Conservation (phyloP, 192 early-diverging fungal species). For the Anaeromyces robustus region DNA sequence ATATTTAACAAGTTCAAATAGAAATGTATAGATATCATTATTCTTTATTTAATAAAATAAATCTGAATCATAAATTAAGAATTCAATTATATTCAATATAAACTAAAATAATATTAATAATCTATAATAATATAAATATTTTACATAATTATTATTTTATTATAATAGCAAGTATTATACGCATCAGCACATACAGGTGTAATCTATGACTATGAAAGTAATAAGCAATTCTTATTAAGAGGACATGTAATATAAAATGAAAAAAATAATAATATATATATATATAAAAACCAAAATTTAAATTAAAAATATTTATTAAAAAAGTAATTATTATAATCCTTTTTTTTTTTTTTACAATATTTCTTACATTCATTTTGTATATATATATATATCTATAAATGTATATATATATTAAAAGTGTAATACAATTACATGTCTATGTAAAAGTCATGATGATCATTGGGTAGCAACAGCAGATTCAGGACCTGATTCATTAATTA, state of each 20-base stretch:
- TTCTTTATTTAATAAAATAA: too few species aligned
- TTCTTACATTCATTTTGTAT: not conserved
- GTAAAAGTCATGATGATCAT: conserved; percentile 18
- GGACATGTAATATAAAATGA: conserved; percentile 25
- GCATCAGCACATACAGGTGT: conserved; percentile 32
- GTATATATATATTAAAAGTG: conserved; percentile 6
- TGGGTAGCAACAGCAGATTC: conserved; percentile 36
- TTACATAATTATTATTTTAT: too few species aligned
- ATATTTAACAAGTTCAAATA: not conserved
- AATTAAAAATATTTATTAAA: too few species aligned
- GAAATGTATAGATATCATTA: not conserved
- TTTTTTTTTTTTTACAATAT: not conserved
- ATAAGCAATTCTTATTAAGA: conserved; percentile 28
- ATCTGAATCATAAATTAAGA: too few species aligned
- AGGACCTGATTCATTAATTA: conserved; percentile 24
- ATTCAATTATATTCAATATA: too few species aligned
- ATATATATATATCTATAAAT: not conserved
- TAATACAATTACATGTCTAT: conserved; percentile 22
- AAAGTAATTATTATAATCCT: not conserved
- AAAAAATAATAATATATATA: too few species aligned
- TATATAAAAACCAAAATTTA: too few species aligned
- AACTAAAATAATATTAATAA: too few species aligned
- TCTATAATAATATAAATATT: too few species aligned
- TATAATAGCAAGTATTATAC: conserved; percentile 18
- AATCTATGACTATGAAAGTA: conserved; percentile 22